A percentile compares a stretch with the other conserved stretches of the same genome.
Evolutionary conservation across 2,329 filamentous ascomycete genomes (phyloP).

Genomic region (Fusarium sp.): DNA sequence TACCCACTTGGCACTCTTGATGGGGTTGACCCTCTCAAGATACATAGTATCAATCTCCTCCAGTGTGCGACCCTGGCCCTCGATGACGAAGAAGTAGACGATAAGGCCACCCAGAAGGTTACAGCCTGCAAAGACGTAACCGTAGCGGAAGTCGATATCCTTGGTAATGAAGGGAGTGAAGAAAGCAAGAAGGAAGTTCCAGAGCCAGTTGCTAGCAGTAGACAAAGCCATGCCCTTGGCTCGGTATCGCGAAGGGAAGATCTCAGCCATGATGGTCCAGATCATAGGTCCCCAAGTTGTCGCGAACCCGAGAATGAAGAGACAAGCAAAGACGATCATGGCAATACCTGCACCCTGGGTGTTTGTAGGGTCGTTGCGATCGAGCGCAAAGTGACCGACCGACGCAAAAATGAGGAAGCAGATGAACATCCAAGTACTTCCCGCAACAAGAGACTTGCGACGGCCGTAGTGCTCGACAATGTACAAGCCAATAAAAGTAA

Average conservation of each 20-base stretch:
- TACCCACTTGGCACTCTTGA: constrained; percentile 69
- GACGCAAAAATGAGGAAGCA: constrained; percentile 72
- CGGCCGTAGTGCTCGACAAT: constrained; percentile 76
- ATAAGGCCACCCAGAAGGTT: constrained; percentile 73
- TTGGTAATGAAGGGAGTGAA: constrained; percentile 83
- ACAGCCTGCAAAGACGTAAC: constrained; percentile 81
- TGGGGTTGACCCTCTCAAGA: constrained; percentile 71
- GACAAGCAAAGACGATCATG: constrained; percentile 72
- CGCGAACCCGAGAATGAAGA: constrained; percentile 75
- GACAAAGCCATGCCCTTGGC: constrained; percentile 71
- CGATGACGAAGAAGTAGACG: constrained; percentile 83
- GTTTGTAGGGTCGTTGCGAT: constrained; percentile 50
- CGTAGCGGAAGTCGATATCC: constrained; percentile 78
- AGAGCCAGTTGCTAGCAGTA: constrained; percentile 74
- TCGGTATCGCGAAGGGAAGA: constrained; percentile 73
- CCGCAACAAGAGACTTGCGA: constrained; percentile 70
- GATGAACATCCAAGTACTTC: constrained; percentile 70
- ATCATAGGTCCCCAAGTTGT: constrained; percentile 76
- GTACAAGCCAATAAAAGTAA: constrained; percentile 76
- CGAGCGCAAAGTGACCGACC: constrained; percentile 63
- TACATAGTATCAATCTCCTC: constrained; percentile 88
- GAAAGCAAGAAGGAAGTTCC: constrained; percentile 82
- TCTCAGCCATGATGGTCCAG: constrained; percentile 73
- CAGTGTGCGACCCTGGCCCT: constrained; percentile 77
- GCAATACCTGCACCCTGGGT: constrained; percentile 64